Evolutionary conservation across 2,329 filamentous ascomycete genomes (phyloP), one percentile per base, ranked within the genome.

Genomic region (Byssothecium circinans): DNA sequence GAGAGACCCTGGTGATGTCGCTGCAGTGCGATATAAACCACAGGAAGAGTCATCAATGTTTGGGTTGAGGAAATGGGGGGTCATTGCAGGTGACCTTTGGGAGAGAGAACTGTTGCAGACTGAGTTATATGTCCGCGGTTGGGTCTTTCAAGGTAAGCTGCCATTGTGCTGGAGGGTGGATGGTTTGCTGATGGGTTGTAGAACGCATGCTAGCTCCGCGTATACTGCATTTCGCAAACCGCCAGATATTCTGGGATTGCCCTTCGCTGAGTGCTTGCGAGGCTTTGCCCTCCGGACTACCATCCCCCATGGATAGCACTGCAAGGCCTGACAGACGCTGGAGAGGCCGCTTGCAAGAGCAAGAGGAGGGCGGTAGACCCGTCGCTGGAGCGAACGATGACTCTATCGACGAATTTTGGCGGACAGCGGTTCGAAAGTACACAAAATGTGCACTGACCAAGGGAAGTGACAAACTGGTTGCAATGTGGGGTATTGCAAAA

Each of bases 191-290:
- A 18, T 22, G 8, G 8, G 12, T 8, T 1, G 2, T 19, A 63
- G 64, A 65, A 46, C 54, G 62, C 14, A 60, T 65, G 56, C 49
- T 67, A 4, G 37, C 64, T 11, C 62, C 62, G 0, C 53, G 64
- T 5, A 55, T 64, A 20, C 41, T 65, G 1, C 63, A 67, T 29
- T 67, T 64, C 32, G 47, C 57, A 2, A 30, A 43, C 2, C 33
- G 43, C 8, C 61, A 67, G 40, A 50, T 67, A 1, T 62, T 64
- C 43, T 67, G 62, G 64, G 64, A 67, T 29, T 66, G 61, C 32
- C 34, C 46, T 10, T 42, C 52, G 1, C 12, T 64, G 12, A 59
- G 53, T 29, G 62, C 62, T 0, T 61, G 61, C 32, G 64, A 67
- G 42, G 49, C 47, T 2, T 49, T 64, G 1, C 61, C 61, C 18